Evolutionary conservation across 495 filamentous ascomycete genomes (phyloP).

Genomic region (Amphirosellinia nigrospora): DNA sequence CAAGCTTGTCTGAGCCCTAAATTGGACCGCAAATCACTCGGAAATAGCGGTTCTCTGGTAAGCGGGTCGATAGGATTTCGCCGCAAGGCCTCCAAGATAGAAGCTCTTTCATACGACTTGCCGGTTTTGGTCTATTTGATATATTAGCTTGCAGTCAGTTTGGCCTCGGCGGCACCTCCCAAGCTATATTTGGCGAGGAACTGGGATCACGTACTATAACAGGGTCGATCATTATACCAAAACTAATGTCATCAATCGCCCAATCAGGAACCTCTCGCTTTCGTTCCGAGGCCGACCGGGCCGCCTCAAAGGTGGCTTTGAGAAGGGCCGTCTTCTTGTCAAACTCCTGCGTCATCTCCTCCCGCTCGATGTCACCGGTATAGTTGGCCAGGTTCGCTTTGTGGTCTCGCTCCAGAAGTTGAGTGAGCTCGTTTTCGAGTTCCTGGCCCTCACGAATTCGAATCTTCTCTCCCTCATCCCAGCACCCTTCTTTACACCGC

Average conservation of each 20-base stretch:
- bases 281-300: constrained; percentile 53
- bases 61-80: constrained; percentile 78
- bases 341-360: constrained; percentile 61
- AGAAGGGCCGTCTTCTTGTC: constrained; percentile 66
- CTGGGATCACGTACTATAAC: constrained; percentile 63
- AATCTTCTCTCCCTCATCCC: constrained; percentile 63
- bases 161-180: background rate
- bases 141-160: constrained; percentile 17
- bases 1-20: constrained; percentile 83
- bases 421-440: constrained; percentile 61
- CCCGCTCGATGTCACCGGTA: constrained; percentile 45
- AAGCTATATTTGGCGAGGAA: background rate
- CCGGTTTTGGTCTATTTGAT: constrained; percentile 75
- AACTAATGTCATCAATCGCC: constrained; percentile 87
- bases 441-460: constrained; percentile 53
- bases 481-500: constrained; percentile 77
- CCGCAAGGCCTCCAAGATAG: constrained; percentile 85
- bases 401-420: constrained; percentile 43
- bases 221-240: constrained; percentile 91
- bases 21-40: constrained; percentile 81
- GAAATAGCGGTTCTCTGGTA: constrained; percentile 74
- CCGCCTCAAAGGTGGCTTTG: constrained; percentile 65
- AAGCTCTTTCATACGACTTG: constrained; percentile 85
- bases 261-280: constrained; percentile 82
- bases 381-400: constrained; percentile 34